Conservation (phyloP, 371 early-diverging fungal species). For the Fennellomyces sp. region DNA sequence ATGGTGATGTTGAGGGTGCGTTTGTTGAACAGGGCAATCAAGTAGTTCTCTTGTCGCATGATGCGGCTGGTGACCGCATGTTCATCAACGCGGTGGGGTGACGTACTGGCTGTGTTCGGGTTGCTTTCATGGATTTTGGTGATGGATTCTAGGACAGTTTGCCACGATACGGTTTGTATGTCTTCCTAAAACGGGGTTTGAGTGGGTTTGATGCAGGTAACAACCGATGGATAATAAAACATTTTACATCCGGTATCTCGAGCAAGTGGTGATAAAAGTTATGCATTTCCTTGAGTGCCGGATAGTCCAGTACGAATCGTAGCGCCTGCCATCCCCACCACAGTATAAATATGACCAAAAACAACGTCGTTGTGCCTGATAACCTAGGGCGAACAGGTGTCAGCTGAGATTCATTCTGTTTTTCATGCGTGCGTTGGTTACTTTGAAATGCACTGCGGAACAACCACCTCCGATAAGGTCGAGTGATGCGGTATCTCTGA, state of each 20-base stretch:
- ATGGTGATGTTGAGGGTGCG: conserved; percentile 81
- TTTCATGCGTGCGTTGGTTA: conserved; percentile 18
- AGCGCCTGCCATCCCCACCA: conserved; percentile 81
- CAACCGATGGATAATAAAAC: neutral
- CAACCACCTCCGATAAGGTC: conserved; percentile 72
- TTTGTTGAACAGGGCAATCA: conserved; percentile 94
- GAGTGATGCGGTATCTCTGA: conserved; percentile 69
- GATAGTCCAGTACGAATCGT: conserved; percentile 71
- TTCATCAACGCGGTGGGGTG: conserved; percentile 73
- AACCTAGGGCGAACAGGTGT: conserved; percentile 24
- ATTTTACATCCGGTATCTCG: conserved; percentile 79
- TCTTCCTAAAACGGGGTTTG: conserved; percentile 51
- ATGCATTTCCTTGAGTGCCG: conserved; percentile 78
- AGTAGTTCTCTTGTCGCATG: conserved; percentile 96
- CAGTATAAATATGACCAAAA: conserved; percentile 62
- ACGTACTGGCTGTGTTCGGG: conserved; percentile 57
- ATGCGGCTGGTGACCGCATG: conserved; percentile 91
- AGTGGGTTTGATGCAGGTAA: neutral
- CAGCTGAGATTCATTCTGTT: neutral
- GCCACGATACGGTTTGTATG: conserved; percentile 82
- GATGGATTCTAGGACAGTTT: conserved; percentile 72
- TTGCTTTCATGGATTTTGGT: conserved; percentile 73
- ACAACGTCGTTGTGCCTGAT: conserved; percentile 41
- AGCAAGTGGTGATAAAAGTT: conserved; percentile 84
- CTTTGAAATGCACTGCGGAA: conserved; percentile 72